These are phyloP conservation scores for Straminergon stramineum DNA, from an alignment of 225 moss, liverwort and hornwort genomes.

Conservation along the genomic window DNA sequence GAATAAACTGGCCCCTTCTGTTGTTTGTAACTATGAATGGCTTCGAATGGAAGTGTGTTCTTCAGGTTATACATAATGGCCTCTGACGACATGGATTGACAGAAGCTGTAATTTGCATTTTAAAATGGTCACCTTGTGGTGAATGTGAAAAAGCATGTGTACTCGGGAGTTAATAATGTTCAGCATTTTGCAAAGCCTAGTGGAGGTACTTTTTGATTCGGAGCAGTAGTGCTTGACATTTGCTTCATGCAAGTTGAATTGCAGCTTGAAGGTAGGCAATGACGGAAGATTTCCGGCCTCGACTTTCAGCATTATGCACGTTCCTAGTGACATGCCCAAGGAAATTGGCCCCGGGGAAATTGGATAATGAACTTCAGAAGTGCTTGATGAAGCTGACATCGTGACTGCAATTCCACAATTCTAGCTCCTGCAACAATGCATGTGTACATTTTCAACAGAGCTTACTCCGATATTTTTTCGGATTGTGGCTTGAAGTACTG, in stretches of 20 bases:
- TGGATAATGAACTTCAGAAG: neutral
- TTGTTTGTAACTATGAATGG: neutral
- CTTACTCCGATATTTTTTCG: neutral
- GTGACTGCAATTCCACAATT: neutral
- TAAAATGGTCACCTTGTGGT: too few relatives aligned
- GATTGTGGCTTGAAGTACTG: neutral
- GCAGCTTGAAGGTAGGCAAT: neutral
- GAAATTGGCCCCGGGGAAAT: neutral
- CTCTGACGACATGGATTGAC: neutral
- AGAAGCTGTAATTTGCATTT: neutral
- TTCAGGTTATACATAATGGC: neutral
- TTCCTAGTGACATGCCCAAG: neutral
- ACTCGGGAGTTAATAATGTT: neutral
- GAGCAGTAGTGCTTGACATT: neutral
- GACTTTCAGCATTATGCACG: neutral
- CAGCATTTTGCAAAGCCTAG: neutral
- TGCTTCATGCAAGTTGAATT: neutral
- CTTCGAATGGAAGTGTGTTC: neutral
- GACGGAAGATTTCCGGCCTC: neutral
- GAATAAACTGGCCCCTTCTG: neutral
- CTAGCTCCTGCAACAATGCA: neutral
- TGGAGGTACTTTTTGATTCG: neutral
- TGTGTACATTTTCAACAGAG: neutral
- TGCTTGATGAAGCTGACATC: neutral
- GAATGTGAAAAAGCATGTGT: too few relatives aligned